Conservation (phyloP, 2,329 filamentous ascomycete species). For the Penicillium italicum region DNA sequence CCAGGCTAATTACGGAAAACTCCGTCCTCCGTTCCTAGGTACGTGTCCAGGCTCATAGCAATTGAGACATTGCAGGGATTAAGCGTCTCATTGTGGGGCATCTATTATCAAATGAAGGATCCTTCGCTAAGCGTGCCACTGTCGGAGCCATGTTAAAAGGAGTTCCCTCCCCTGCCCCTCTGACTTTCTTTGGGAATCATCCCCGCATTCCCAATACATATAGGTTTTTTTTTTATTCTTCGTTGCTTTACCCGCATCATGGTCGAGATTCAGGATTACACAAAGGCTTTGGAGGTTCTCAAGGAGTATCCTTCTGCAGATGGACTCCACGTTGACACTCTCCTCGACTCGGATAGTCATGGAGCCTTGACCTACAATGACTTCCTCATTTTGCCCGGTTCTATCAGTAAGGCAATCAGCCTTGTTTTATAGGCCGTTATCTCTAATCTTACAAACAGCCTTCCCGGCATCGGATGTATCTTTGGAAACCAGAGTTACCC, state of each 20-base stretch:
- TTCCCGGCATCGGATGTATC: slow-evolving; percentile 86
- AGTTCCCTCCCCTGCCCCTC: background rate
- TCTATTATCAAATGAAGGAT: background rate
- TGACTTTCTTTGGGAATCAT: background rate
- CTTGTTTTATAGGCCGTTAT: background rate
- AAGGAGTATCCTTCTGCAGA: slow-evolving; percentile 75
- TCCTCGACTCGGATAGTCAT: slow-evolving; percentile 86
- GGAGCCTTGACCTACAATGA: slow-evolving; percentile 98
- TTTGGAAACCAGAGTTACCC: slow-evolving; percentile 89
- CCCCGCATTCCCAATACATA: background rate
- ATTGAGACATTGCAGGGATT: background rate
- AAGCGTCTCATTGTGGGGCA: background rate
- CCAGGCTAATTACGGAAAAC: background rate
- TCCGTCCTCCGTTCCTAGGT: background rate
- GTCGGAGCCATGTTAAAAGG: background rate
- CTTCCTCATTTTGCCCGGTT: slow-evolving; percentile 92
- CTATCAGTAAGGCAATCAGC: slow-evolving; percentile 64
- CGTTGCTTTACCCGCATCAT: background rate
- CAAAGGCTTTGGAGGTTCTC: slow-evolving; percentile 72
- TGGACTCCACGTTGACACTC: slow-evolving; percentile 79
- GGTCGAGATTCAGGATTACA: background rate
- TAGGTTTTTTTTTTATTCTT: background rate
- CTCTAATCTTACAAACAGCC: slow-evolving; percentile 45
- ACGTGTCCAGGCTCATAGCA: too few species aligned
- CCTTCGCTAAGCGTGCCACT: background rate